Evolutionary conservation across 495 filamentous ascomycete species (phyloP).

Genomic region (Aspergillus bridgeri): DNA sequence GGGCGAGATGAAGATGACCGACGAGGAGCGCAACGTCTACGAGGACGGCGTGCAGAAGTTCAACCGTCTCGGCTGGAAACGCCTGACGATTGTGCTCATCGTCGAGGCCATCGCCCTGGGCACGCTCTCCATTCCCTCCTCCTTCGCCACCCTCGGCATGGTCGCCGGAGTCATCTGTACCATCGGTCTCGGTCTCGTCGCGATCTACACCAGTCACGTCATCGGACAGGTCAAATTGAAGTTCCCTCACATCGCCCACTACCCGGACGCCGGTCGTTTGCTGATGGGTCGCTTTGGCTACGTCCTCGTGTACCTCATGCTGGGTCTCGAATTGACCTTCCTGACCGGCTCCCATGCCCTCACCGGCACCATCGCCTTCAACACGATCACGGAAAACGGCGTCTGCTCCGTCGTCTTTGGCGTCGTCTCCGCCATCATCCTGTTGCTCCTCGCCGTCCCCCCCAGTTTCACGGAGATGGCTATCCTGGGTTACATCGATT

Average conservation of each 20-base stretch:
- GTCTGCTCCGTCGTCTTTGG: constrained; percentile 62
- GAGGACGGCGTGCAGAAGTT: constrained; percentile 27
- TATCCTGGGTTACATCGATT: constrained; percentile 58
- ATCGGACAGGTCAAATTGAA: constrained; percentile 67
- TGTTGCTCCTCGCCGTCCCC: constrained; percentile 58
- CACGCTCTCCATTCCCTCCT: constrained; percentile 53
- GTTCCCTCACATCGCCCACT: constrained; percentile 60
- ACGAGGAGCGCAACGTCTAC: constrained; percentile 23
- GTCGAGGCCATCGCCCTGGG: constrained; percentile 64
- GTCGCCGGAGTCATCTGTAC: constrained; percentile 50
- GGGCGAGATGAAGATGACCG: constrained; percentile 30
- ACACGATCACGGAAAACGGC: constrained; percentile 55
- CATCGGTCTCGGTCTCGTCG: constrained; percentile 55
- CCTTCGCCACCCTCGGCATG: constrained; percentile 62
- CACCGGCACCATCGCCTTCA: constrained; percentile 66
- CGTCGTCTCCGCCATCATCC: constrained; percentile 57
- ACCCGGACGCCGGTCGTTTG: constrained; percentile 61
- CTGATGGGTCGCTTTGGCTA: constrained; percentile 59
- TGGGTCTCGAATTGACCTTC: constrained; percentile 61
- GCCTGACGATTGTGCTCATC: constrained; percentile 47
- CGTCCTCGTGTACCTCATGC: constrained; percentile 57
- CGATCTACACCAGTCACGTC: constrained; percentile 68
- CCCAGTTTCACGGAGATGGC: constrained; percentile 51
- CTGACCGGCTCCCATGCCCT: constrained; percentile 67
- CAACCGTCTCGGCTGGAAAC: constrained; percentile 36